Base-by-base conservation (phyloP, 1,284 basidiomycete species). In the Ceratobasidium sp. region DNA sequence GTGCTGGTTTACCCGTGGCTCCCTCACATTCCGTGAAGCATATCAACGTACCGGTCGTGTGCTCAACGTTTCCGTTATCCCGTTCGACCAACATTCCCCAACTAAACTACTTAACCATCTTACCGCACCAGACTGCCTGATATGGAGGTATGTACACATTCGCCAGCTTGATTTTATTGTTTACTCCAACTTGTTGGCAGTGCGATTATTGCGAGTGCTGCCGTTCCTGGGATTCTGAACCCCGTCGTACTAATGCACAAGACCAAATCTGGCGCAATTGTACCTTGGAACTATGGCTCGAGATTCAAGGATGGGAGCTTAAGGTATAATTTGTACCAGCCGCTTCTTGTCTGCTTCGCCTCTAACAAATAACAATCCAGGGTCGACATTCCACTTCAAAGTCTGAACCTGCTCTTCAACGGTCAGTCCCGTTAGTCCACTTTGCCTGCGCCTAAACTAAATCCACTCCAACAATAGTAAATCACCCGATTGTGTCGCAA, bases 71-170 rank as follows among this genome's bases (percentile, higher is more conserved):
- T 96, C 94, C 16, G 98, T 99, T 50, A 93, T 98, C 55, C 96
- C 96, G 5, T 91, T 93, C 35, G 95, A 97, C 80, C 88, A 92
- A n/a, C 94, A 98, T 82, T 94, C 93, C 90, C 97, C 97, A 1
- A 98, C 96, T 1, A 98, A 98, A 81, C 84, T 98, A 8, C 85
- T 99, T 46, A 98, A 99, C 82, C 95, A 98, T 80, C 87, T 98
- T 72, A 98, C 96, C 13, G 94, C 96, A 9, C 97, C 97, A 0
- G 93, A 98, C 81, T 88, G 87, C 77, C 81, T 89, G 69, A 87
- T 88, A 74, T 88, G 85, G 85, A 83, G 16, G 82, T 82, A 13
- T 81, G 82, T 26, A 81, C 23, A 7, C 9, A 28, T 83, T 0
- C 82, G 82, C 0, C 81, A 81, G 30, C 81, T 75, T 35, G 35